These are phyloP conservation scores for Bidens hawaiensis DNA, from an alignment of 140 eudicot species.

Conservation along the genomic window DNA sequence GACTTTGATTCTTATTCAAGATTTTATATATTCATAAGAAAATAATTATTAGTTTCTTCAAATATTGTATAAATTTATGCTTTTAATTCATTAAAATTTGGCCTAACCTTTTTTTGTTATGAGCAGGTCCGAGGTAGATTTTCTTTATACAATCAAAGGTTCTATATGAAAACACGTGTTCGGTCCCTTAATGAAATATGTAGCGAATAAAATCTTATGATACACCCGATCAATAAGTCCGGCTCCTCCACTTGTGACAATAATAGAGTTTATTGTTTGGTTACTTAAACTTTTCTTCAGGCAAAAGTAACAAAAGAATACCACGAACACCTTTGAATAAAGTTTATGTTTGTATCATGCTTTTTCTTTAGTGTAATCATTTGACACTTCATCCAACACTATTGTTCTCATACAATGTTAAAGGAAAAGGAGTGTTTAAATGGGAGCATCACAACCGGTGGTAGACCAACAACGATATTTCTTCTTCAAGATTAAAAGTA, in stretches of 20 bases:
- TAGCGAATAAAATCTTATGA: too few species aligned
- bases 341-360: background rate
- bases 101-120: too few species aligned
- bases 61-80: too few species aligned
- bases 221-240: background rate
- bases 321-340: background rate
- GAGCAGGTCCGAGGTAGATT: too few species aligned
- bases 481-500: background rate
- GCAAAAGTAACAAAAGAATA: background rate
- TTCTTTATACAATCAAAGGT: too few species aligned
- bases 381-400: background rate
- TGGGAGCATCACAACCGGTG: background rate
- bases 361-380: background rate
- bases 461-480: background rate
- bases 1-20: too few species aligned
- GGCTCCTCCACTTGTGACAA: background rate
- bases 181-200: background rate
- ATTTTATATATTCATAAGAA: too few species aligned
- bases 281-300: background rate
- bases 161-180: background rate
- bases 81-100: too few species aligned
- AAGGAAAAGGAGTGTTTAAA: background rate
- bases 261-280: background rate
- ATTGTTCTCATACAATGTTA: background rate
- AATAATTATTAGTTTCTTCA: too few species aligned